Base-by-base conservation (phyloP, 208 protist species). In the Porcisia hertigi region DNA sequence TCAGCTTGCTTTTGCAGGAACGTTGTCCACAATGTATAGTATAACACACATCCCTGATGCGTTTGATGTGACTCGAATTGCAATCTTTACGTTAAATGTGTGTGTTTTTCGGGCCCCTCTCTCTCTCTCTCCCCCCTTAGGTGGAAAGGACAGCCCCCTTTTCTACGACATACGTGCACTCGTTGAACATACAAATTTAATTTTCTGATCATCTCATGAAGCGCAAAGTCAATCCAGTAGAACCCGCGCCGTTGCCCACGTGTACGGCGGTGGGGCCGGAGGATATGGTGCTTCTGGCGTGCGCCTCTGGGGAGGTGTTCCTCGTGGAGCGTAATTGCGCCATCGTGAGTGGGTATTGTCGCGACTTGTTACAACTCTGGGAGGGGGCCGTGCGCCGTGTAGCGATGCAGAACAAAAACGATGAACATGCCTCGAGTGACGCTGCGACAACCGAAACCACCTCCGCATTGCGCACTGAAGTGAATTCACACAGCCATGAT, bases 281-380 rank as follows among this genome's bases (percentile, higher is more conserved):
- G 3, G 73, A 89, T 66, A 87, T 90, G 83, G 52, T 92, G 23
- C 83, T 83, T 39, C 18, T 92, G 18, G 76, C 79, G 25, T 86
- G 86, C 70, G 25, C 77, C 18, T 80, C 84, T 64, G 88, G 86
- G 3, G 77, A 85, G n/a, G 25, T 65, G 1, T 89, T 85, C 45
- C 59, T 92, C 34, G 76, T 94, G 2, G 89, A 94, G 75, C 82
- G 89, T 54, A 95, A 95, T 81, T 93, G 88, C 60, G 88, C 87
- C 0, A 77, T 85, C 8, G 81, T 92, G 25, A 95, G 91, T 79
- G 64, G 41, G 0, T 77, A 73, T 55, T 92, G 85, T 60, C 81
- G 71, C 20, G 73, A 81, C 5, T 43, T 66, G 45, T 57, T 88
- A 65, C 58, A 82, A 25, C 14, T 77, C n/a, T 81, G 84, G 80